A percentile compares a stretch with the other conserved stretches of the same genome.
phyloP scores from a whole-genome alignment of 768 basidiomycete genomes.

The Favolaschia claudopus region DNA sequence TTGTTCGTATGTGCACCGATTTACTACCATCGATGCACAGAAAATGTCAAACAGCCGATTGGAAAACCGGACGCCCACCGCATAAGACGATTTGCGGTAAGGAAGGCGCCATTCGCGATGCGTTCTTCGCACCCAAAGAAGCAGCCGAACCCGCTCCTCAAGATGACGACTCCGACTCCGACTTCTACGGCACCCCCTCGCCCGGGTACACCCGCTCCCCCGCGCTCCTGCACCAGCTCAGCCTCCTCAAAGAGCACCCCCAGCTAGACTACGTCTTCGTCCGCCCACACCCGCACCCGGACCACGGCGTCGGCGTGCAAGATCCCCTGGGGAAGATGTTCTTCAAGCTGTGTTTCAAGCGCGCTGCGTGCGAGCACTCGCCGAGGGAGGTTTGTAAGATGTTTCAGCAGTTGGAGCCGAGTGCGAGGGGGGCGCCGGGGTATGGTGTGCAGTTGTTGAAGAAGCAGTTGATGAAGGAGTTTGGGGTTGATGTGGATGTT shows the following conservation, averaged over 20 bases:
- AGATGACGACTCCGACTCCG: slow-evolving; percentile 10
- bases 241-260: slow-evolving; percentile 24
- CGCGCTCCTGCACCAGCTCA: slow-evolving; percentile 27
- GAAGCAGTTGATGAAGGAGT: slow-evolving; percentile 27
- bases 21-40: not conserved
- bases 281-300: slow-evolving; percentile 13
- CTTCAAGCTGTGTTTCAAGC: slow-evolving; percentile 20
- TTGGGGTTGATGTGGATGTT: slow-evolving; percentile 23
- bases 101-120: slow-evolving; percentile 14
- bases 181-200: not conserved
- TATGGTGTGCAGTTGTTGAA: slow-evolving; percentile 21
- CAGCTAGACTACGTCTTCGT: slow-evolving; percentile 23
- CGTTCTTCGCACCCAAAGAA: slow-evolving; percentile 9
- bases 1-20: not conserved
- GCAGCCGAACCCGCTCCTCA: not conserved
- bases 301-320: slow-evolving; percentile 22
- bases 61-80: slow-evolving; percentile 23
- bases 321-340: slow-evolving; percentile 16
- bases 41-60: slow-evolving; percentile 23
- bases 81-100: slow-evolving; percentile 30
- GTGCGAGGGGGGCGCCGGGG: slow-evolving; percentile 13
- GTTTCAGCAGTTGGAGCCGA: slow-evolving; percentile 19
- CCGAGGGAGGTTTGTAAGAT: slow-evolving; percentile 23
- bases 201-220: slow-evolving; percentile 28
- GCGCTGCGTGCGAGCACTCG: slow-evolving; percentile 12